Evolutionary conservation across 2,329 filamentous ascomycete genomes (phyloP).

Genomic region (Fusarium subglutinans): DNA sequence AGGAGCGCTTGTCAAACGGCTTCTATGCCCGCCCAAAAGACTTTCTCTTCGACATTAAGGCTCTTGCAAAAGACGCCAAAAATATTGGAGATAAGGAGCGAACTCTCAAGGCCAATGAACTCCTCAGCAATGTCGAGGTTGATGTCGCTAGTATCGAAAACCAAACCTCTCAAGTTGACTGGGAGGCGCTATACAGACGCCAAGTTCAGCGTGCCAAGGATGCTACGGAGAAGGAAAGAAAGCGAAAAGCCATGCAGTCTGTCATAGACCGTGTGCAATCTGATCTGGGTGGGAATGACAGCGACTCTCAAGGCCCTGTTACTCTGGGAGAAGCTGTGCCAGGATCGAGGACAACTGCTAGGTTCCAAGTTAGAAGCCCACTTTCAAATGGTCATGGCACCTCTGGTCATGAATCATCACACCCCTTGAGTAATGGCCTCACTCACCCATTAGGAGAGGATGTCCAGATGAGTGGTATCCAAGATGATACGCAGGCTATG

Average conservation of each 20-base stretch:
- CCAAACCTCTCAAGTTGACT: constrained; percentile 75
- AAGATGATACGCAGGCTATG: constrained; percentile 57
- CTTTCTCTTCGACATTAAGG: constrained; percentile 87
- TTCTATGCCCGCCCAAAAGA: constrained; percentile 93
- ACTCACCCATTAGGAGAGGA: constrained; percentile 58
- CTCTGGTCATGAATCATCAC: constrained; percentile 48
- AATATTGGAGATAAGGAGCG: constrained; percentile 84
- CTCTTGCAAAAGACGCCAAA: constrained; percentile 84
- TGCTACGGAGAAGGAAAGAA: constrained; percentile 68
- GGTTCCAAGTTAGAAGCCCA: constrained; percentile 66
- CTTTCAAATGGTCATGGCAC: constrained; percentile 67
- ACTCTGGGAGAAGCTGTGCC: constrained; percentile 73
- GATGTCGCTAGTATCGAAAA: constrained; percentile 82
- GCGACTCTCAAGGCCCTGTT: constrained; percentile 65
- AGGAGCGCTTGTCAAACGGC: constrained; percentile 95
- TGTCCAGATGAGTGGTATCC: constrained; percentile 68
- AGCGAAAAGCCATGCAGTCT: constrained; percentile 70
- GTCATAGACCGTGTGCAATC: constrained; percentile 60
- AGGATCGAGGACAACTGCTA: constrained; percentile 59
- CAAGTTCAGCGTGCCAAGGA: constrained; percentile 72
- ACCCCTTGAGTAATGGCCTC: constrained; percentile 64
- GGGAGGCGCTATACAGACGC: constrained; percentile 81
- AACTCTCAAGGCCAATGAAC: constrained; percentile 87
- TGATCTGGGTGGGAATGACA: constrained; percentile 62
- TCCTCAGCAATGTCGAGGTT: constrained; percentile 92